These are phyloP conservation scores for Populus davidiana DNA, from an alignment of 345 rosid genomes.

Conservation along the genomic window DNA sequence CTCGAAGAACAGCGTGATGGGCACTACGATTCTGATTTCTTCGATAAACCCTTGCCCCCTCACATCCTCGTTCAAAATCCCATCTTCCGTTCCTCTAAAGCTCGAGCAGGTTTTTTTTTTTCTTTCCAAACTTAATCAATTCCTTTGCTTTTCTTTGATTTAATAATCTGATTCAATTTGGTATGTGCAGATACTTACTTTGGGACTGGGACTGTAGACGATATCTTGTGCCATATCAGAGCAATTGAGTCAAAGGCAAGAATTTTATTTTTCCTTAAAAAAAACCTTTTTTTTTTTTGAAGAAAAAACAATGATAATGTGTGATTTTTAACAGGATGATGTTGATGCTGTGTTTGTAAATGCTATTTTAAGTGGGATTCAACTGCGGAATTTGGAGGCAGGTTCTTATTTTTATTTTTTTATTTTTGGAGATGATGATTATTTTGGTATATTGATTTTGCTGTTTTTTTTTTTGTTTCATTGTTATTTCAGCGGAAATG, in stretches of 20 bases:
- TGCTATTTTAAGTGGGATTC: slow-evolving; percentile 66
- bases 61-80: slow-evolving; percentile 87
- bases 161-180: neutral
- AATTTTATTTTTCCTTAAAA: neutral
- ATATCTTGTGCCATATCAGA: slow-evolving; percentile 57
- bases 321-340: slow-evolving; percentile 46
- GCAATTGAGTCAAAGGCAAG: slow-evolving; percentile 71
- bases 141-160: too few relatives aligned
- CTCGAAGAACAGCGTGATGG: slow-evolving; percentile 95
- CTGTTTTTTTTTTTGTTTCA: neutral
- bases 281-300: neutral
- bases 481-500: slow-evolving; percentile 48
- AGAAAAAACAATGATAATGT: too few relatives aligned
- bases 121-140: neutral
- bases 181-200: slow-evolving; percentile 60
- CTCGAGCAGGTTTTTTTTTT: slow-evolving; percentile 56
- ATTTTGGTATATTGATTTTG: neutral
- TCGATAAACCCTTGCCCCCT: slow-evolving; percentile 69
- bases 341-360: slow-evolving; percentile 90
- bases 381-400: slow-evolving; percentile 90
- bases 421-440: neutral
- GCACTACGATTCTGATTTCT: slow-evolving; percentile 60
- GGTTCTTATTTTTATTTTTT: slow-evolving; percentile 18
- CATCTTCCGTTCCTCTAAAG: slow-evolving; percentile 47
- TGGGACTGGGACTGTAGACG: slow-evolving; percentile 74